Conservation (phyloP, 2,329 filamentous ascomycete species). For the Bipolaris oryzae region DNA sequence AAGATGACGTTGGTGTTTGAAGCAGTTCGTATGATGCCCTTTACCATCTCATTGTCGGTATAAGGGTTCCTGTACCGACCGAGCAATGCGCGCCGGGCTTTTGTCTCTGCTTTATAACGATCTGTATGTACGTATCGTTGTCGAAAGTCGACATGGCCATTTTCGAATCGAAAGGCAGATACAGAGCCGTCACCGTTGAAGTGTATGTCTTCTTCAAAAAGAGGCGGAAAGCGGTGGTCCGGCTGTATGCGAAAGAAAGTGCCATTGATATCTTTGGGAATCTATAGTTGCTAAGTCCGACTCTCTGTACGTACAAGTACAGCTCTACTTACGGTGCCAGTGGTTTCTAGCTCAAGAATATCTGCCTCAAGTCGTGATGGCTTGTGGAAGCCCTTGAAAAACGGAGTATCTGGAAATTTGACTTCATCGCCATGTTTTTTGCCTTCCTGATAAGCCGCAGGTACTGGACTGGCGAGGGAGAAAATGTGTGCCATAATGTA, state of each 20-base stretch:
- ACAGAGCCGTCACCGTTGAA: constrained; percentile 55
- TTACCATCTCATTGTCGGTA: constrained; percentile 62
- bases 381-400: constrained; percentile 51
- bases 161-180: constrained; percentile 51
- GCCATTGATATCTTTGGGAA: constrained; percentile 52
- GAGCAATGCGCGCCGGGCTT: constrained; percentile 53
- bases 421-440: constrained; percentile 33
- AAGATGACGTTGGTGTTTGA: constrained; percentile 67
- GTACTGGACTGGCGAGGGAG: constrained; percentile 35
- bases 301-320: background rate
- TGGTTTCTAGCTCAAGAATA: constrained; percentile 49
- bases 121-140: constrained; percentile 53
- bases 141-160: constrained; percentile 52
- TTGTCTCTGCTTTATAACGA: constrained; percentile 49
- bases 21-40: constrained; percentile 61
- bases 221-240: constrained; percentile 59
- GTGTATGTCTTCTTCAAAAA: constrained; percentile 62
- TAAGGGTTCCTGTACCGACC: constrained; percentile 64
- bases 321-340: constrained; percentile 33
- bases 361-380: constrained; percentile 51
- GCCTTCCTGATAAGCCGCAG: constrained; percentile 35
- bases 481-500: constrained; percentile 44
- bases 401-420: constrained; percentile 41
- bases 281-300: constrained; percentile 19
- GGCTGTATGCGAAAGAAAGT: constrained; percentile 55